phyloP scores from a whole-genome alignment of 345 rosid genomes.

The Cochlearia excelsa region DNA sequence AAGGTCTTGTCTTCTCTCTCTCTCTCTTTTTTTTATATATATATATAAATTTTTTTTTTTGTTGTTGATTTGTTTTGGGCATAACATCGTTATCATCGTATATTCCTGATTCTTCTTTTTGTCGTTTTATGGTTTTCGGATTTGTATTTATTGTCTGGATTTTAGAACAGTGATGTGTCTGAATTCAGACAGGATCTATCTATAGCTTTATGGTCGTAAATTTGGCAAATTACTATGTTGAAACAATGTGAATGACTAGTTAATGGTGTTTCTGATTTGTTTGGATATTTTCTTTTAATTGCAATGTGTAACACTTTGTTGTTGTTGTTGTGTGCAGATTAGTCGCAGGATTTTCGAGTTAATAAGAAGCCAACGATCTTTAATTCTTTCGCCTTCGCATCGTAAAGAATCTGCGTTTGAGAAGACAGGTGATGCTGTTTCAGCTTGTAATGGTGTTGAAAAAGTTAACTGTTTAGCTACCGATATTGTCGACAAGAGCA shows the following conservation, averaged over 20 bases:
- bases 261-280: not conserved
- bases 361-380: conserved; percentile 54
- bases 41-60: too few species aligned
- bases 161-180: conserved; percentile 23
- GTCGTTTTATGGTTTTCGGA: conserved; percentile 15
- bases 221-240: too few species aligned
- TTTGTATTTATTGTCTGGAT: conserved; percentile 4
- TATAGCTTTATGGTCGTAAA: too few species aligned
- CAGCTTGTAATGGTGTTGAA: conserved; percentile 30
- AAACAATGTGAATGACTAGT: too few species aligned
- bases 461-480: conserved; percentile 21
- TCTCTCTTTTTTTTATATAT: not conserved
- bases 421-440: conserved; percentile 34
- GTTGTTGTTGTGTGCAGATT: conserved; percentile 47
- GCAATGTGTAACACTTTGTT: conserved; percentile 2
- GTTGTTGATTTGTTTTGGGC: too few species aligned
- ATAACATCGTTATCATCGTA: conserved; percentile 19
- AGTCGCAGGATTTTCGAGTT: conserved; percentile 78
- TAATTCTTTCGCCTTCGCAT: conserved; percentile 38
- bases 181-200: conserved; percentile 7
- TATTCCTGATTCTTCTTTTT: not conserved
- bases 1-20: conserved; percentile 45
- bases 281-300: not conserved
- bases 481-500: conserved; percentile 41
- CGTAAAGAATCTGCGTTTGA: conserved; percentile 41